Conservation (phyloP, 352 stramenopile species). For the Phytophthora brassicae region DNA sequence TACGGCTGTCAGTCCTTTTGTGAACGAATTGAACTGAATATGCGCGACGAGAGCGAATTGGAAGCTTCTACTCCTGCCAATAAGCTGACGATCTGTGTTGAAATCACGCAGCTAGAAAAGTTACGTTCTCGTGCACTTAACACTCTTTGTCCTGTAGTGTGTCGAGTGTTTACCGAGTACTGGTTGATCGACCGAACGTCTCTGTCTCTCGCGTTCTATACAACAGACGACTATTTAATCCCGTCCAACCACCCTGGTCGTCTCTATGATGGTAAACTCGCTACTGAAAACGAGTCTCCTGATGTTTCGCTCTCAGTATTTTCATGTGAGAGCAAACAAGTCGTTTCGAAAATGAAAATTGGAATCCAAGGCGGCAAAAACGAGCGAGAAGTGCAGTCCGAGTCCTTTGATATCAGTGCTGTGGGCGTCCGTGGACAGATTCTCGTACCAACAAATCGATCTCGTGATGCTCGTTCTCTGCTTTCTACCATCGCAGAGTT, state of each 20-base stretch:
- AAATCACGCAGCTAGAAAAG: conserved; percentile 58
- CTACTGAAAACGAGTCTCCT: conserved; percentile 25
- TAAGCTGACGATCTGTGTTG: conserved; percentile 64
- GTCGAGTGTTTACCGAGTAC: conserved; percentile 79
- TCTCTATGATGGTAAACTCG: conserved; percentile 26
- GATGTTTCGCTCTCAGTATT: conserved; percentile 72
- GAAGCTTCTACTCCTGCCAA: conserved; percentile 36
- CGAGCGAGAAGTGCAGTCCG: conserved; percentile 63
- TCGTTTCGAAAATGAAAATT: conserved; percentile 79
- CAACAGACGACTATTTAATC: conserved; percentile 59
- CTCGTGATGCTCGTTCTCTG: conserved; percentile 43
- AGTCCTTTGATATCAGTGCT: conserved; percentile 77
- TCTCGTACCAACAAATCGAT: conserved; percentile 50
- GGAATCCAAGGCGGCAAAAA: conserved; percentile 45
- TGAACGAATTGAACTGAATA: conserved; percentile 67
- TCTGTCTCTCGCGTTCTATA: conserved; percentile 72
- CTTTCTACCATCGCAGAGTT: conserved; percentile 58
- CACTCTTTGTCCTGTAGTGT: conserved; percentile 59
- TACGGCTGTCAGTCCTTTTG: conserved; percentile 69
- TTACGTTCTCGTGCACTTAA: conserved; percentile 44
- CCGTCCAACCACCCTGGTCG: conserved; percentile 44
- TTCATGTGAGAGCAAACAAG: conserved; percentile 62
- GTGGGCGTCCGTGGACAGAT: conserved; percentile 79
- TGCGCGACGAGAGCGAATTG: conserved; percentile 36
- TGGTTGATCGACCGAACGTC: conserved; percentile 84